Evolutionary conservation across 2,329 filamentous ascomycete genomes (phyloP), one percentile per base, ranked within the genome.

Genomic region (Salinomyces thailandicus): DNA sequence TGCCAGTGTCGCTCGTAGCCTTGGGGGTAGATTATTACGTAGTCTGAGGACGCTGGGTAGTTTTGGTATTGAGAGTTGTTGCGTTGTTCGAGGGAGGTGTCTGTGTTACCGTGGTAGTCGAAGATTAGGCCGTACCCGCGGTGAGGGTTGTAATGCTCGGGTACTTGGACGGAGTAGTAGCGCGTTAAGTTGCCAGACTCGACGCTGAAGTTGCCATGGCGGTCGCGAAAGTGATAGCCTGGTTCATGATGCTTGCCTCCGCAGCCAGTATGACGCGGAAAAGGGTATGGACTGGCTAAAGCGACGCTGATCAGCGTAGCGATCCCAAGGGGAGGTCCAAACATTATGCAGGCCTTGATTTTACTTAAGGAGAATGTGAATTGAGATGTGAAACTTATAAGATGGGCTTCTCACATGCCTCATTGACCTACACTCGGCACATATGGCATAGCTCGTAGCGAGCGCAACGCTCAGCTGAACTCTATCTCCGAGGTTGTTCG

Each of bases 1-100:
- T 66, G 57, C 61, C 62, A 66, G 50, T 58, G 26, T 9, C 36
- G 31, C 30, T 47, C 47, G 2, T 59, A 43, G n/a, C 63, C 64
- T 42, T 67, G 54, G 1, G 67, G 67, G 42, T 69, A 72, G 3
- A 69, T 58, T 1, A 61, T 56, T 26, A 71, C 62, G 3, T 62
- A 62, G 17, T 68, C 38, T 7, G 62, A 58, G 18, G 68, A 68
- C 35, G 61, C 62, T 0, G 52, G 43, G 11, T 60, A 50, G 33
- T 67, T 64, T 19, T 62, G 64, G 47, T 71, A 68, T 31, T 63
- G 59, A 5, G 66, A 64, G 2, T 69, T 55, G 3, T 49, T 39
- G 43, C 65, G 61, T 43, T 69, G 58, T 6, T 57, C 53, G 26
- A 51, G 44, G 26, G 59, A 57, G 18, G 54, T 52, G 33, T 61